Base-by-base conservation (phyloP, 2,329 filamentous ascomycete genomes). In the Aspergillus flavus region DNA sequence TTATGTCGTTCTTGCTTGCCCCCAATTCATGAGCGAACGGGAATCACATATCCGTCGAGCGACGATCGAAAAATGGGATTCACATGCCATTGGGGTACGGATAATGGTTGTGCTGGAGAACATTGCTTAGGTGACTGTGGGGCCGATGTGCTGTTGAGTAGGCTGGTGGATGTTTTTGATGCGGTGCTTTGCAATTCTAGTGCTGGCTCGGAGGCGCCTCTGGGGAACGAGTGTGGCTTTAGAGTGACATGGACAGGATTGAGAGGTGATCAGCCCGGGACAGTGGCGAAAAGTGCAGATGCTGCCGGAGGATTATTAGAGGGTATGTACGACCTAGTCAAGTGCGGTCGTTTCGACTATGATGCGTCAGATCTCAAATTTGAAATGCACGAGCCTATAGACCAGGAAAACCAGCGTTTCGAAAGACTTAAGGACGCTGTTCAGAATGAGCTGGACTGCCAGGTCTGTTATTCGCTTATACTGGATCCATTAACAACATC, bases 381-480 rank as follows among this genome's bases (percentile, higher is more conserved):
- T 64, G 65, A 74, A 36, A 57, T 64, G 4, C 34, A 34, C 26
- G 65, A 53, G n/a, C n/a, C 34, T 14, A 28, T 59, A 21, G 54
- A 63, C 36, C 64, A 84, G 23, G 87, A 91, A 64, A 67, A 72
- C 5, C 75, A 72, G 10, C 71, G 89, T 10, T 77, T 93, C 32
- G 79, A 83, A 30, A 82, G 82, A 39, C 73, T 95, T 16, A 87
- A 87, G 69, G 85, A 90, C 30, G 80, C 83, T 1, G 83, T 87
- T 3, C 86, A 89, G 64, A 82, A 83, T 19, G 93, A 96, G 73
- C 82, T 96, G 72, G 93, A 97, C 72, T 97, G 94, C 69, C 92
- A 95, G 71, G 88, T 97, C 63, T 97, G 94, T 78, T 96, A 94
- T 75, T 86, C 88, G 46, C 78, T 96, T 26, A 91, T 94, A 75